phyloP scores from a whole-genome alignment of 2,329 filamentous ascomycete species.

The Cladosporium sp. region DNA sequence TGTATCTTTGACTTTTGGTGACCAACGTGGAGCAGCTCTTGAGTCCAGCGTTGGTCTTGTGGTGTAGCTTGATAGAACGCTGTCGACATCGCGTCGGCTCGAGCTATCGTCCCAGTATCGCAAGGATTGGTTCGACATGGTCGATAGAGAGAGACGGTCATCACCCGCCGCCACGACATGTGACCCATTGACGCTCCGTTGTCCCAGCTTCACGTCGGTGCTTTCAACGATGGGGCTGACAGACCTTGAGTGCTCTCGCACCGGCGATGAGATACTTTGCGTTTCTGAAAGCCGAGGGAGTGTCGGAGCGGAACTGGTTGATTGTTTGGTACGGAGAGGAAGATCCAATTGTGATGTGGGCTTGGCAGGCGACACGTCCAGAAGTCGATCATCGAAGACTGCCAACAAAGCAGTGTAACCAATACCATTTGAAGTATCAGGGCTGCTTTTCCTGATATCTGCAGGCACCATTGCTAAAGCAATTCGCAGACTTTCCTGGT shows the following conservation, averaged over 20 bases:
- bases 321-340: not conserved
- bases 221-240: not conserved
- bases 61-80: not conserved
- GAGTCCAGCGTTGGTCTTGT: constrained; percentile 1
- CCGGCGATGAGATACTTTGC: not conserved
- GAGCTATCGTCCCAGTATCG: constrained; percentile 2
- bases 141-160: not conserved
- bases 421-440: constrained; percentile 53
- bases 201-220: not conserved
- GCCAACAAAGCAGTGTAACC: constrained; percentile 64
- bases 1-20: constrained; percentile 14
- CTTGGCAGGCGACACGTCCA: constrained; percentile 21
- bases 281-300: not conserved
- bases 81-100: not conserved
- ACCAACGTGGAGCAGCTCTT: constrained; percentile 5
- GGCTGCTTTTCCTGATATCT: constrained; percentile 57
- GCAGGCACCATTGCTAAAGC: constrained; percentile 23
- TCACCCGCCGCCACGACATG: not conserved
- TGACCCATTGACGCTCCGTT: not conserved
- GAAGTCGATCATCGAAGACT: constrained; percentile 49
- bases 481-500: constrained; percentile 54
- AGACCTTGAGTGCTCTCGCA: not conserved
- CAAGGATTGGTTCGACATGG: constrained; percentile 2
- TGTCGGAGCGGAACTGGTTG: not conserved
- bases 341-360: not conserved